A percentile compares a stretch with the other conserved stretches of the same genome.
Evolutionary conservation across 768 basidiomycete species (phyloP).

Genomic region (Mycena vitilis): DNA sequence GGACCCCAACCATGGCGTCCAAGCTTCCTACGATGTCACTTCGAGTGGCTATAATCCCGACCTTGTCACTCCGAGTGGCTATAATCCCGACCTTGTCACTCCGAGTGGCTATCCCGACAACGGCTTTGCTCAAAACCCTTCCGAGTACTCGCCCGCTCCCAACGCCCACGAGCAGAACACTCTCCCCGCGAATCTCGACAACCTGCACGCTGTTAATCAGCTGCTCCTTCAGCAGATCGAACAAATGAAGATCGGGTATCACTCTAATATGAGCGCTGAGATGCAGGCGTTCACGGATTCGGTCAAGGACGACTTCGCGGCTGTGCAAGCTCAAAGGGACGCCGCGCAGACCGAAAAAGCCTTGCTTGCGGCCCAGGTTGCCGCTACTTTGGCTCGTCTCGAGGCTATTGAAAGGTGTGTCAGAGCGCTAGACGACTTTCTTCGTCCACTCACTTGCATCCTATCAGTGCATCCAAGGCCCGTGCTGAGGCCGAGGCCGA

Average conservation of each 20-base stretch:
- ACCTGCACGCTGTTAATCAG: background rate
- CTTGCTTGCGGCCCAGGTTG: background rate
- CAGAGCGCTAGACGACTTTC: background rate
- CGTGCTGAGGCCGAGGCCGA: background rate
- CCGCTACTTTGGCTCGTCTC: slow-evolving; percentile 5
- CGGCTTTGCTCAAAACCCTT: too few species aligned
- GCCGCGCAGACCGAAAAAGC: background rate
- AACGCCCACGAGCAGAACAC: too few species aligned
- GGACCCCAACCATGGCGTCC: too few species aligned
- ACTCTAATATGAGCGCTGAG: background rate
- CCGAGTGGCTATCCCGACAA: too few species aligned
- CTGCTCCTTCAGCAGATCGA: background rate
- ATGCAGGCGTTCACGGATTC: background rate
- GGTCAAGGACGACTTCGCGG: background rate
- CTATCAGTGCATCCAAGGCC: background rate
- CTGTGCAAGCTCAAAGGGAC: background rate
- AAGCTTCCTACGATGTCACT: too few species aligned
- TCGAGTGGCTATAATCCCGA: too few species aligned
- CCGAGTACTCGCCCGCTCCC: too few species aligned
- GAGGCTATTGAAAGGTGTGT: slow-evolving; percentile 3
- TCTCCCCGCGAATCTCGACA: background rate
- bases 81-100: too few species aligned
- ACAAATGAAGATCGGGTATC: slow-evolving; percentile 5
- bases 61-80: too few species aligned
- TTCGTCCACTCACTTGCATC: background rate